Conservation (phyloP, 2,329 filamentous ascomycete genomes). For the Phialophora expanda region DNA sequence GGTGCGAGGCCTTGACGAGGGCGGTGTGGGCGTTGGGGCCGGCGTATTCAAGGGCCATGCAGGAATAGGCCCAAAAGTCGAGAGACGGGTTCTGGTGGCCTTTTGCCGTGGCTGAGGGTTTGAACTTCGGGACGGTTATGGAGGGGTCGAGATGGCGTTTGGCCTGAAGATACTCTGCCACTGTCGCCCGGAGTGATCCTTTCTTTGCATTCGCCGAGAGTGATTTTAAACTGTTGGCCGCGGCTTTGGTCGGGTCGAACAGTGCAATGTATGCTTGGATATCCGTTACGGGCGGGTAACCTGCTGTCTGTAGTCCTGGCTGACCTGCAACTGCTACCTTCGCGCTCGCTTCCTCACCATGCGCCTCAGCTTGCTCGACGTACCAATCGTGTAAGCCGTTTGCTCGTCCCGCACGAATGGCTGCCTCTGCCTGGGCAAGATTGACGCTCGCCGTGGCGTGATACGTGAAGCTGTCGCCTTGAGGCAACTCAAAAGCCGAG, state of each 20-base stretch:
- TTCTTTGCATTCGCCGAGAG: conserved; percentile 70
- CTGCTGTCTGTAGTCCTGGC: conserved; percentile 39
- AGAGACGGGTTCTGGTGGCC: conserved; percentile 67
- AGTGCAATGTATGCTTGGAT: conserved; percentile 70
- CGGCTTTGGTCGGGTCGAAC: conserved; percentile 66
- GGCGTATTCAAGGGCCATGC: conserved; percentile 68
- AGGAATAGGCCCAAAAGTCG: conserved; percentile 70
- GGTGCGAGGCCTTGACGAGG: conserved; percentile 64
- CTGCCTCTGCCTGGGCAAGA: conserved; percentile 56
- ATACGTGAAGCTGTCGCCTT: conserved; percentile 57
- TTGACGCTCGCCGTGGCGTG: conserved; percentile 58
- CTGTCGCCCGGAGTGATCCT: conserved; percentile 62
- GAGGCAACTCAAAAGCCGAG: conserved; percentile 54
- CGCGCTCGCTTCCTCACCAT: conserved; percentile 10
- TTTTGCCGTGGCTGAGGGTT: conserved; percentile 45
- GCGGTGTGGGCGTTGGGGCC: conserved; percentile 61
- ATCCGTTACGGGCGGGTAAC: conserved; percentile 61
- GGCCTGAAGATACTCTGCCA: conserved; percentile 62
- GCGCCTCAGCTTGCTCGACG: conserved; percentile 27
- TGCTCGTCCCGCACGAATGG: conserved; percentile 54
- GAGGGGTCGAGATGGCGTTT: conserved; percentile 56
- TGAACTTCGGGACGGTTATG: conserved; percentile 46
- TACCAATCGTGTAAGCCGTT: conserved; percentile 60
- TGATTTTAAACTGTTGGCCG: conserved; percentile 65
- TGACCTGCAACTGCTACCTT: conserved; percentile 13